Base-by-base conservation (phyloP, 768 basidiomycete genomes). In the Tephrocybe sp. region DNA sequence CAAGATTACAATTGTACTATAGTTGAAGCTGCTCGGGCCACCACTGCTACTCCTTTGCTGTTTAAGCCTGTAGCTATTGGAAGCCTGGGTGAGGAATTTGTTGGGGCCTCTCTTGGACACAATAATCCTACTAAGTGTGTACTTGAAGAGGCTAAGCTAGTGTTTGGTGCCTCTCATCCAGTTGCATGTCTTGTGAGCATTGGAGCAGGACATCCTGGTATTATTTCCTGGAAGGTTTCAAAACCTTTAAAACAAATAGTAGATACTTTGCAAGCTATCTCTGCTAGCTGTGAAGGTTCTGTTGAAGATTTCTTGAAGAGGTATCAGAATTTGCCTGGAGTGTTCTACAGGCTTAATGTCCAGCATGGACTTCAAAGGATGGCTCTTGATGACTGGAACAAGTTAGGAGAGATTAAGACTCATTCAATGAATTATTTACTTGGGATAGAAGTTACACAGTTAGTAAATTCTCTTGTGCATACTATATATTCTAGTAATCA, bases 101-200 rank as follows among this genome's bases (percentile, higher is more conserved):
- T 39, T 16, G 47, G 34, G 17, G 47, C 33, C 5, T n/a, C 13
- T 7, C 9, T 48, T 30, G 47, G 30, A 2, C 10, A 31, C 5
- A 17, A 36, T 14, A 47, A 47, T 9, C 35, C 46, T 2, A 17
- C 14, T 7, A 23, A 1, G 1, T 20, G 17, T 16, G 38, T 48
- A 11, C 23, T 48, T 22, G 12, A 39, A 33, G 47, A 48, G 34
- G 47, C 47, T 30, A 6, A 39, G 13, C 39, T 40, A 9, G 38
- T 48, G 14, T 48, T 48, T 39, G 45, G 45, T 23, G 1, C 30
- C 19, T 19, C 16, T 19, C 10, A 32, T 8, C 12, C n/a, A 35
- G 22, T 48, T 23, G 47, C 47, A 12, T 48, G 47, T 12, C 17
- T 48, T 35, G 5, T 47, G 8, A 47, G 46, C 35, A 36, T 47